Conservation (phyloP, 805 yeast species). For the Nakazawaea ernobii region DNA sequence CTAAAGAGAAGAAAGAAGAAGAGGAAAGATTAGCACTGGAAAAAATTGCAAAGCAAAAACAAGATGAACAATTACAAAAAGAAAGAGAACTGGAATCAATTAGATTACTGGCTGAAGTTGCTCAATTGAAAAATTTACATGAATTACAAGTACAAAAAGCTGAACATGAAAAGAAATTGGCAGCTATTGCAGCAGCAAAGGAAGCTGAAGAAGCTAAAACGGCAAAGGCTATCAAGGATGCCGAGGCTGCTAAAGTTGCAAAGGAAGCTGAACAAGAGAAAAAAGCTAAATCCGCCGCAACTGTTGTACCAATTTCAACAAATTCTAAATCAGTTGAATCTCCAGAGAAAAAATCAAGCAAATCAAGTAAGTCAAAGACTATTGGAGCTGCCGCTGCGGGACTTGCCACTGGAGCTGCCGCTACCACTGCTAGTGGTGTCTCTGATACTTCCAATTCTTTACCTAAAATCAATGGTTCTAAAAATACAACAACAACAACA, state of each 20-base stretch:
- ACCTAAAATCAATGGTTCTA: conserved; percentile 2
- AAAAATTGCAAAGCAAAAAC: conserved; percentile 29
- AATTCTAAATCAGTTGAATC: background rate
- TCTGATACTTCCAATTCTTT: background rate
- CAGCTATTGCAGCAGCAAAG: conserved; percentile 16
- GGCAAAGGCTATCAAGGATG: conserved; percentile 20
- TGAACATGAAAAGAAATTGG: conserved; percentile 27
- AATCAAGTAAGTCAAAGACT: conserved; percentile 12
- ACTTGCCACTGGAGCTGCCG: conserved; percentile 1
- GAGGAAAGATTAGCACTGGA: conserved; percentile 29
- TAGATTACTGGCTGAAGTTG: conserved; percentile 33
- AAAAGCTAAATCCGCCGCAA: background rate
- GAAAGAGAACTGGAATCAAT: conserved; percentile 32
- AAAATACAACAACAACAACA: conserved; percentile 5
- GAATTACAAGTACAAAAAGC: conserved; percentile 33
- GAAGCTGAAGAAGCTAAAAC: conserved; percentile 19
- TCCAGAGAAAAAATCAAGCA: background rate
- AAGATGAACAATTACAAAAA: conserved; percentile 19
- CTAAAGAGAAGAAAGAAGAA: conserved; percentile 18
- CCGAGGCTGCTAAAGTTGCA: conserved; percentile 13
- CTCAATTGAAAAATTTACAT: conserved; percentile 32
- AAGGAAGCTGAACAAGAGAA: background rate
- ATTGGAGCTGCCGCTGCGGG: conserved; percentile 19
- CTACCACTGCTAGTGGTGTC: conserved; percentile 11
- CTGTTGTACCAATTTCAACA: background rate